Conservation (phyloP, 2,329 filamentous ascomycete genomes). For the Metarhizium rileyi region DNA sequence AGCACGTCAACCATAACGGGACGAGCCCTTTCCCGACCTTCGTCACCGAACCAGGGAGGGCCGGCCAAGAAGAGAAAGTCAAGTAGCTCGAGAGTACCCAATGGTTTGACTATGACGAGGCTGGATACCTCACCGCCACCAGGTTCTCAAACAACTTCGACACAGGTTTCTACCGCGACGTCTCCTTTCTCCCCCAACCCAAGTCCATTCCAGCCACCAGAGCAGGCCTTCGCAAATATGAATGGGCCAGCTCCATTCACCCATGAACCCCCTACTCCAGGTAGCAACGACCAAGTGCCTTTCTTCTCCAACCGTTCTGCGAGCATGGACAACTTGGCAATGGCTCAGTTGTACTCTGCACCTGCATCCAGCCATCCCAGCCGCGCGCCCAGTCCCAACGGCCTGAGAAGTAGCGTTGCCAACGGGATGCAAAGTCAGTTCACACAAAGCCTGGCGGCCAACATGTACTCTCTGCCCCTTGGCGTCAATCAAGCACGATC, state of each 20-base stretch:
- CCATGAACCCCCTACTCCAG: slow-evolving; percentile 57
- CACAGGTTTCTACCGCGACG: slow-evolving; percentile 31
- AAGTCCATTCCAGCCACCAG: slow-evolving; percentile 32
- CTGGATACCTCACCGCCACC: slow-evolving; percentile 50
- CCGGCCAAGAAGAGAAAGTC: slow-evolving; percentile 79
- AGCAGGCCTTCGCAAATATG: slow-evolving; percentile 35
- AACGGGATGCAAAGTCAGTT: slow-evolving; percentile 33
- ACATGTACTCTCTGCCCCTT: slow-evolving; percentile 41
- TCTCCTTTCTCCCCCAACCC: slow-evolving; percentile 45
- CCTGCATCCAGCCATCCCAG: slow-evolving; percentile 65
- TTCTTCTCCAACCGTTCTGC: slow-evolving; percentile 49
- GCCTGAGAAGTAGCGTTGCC: slow-evolving; percentile 36
- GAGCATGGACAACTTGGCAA: slow-evolving; percentile 54
- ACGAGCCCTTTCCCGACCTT: slow-evolving; percentile 55
- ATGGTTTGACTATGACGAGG: slow-evolving; percentile 70
- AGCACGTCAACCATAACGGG: slow-evolving; percentile 10
- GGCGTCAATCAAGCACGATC: slow-evolving; percentile 36
- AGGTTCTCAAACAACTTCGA: slow-evolving; percentile 23
- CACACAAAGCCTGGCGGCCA: slow-evolving; percentile 36
- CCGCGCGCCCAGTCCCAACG: slow-evolving; percentile 64
- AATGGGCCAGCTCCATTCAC: slow-evolving; percentile 33
- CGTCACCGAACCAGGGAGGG: slow-evolving; percentile 58
- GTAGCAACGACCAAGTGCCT: slow-evolving; percentile 48
- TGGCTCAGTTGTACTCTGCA: slow-evolving; percentile 60
- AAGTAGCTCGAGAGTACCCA: slow-evolving; percentile 62